Evolutionary conservation across 768 basidiomycete species (phyloP).

Genomic region (Lactarius psammicola): DNA sequence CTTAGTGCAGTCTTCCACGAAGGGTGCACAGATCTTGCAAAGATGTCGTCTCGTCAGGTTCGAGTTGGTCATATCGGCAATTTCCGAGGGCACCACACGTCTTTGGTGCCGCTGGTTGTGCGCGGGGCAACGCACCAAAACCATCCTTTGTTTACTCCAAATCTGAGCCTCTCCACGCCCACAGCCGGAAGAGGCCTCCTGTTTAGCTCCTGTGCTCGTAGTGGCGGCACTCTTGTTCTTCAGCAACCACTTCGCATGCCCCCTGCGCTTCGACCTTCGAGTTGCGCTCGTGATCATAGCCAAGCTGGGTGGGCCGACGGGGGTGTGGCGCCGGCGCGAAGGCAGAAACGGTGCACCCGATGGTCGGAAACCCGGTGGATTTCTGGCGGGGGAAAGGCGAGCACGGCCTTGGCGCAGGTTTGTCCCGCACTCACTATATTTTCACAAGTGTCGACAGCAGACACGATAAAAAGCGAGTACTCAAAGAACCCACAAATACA

Average conservation of each 20-base stretch:
- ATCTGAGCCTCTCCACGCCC: slow-evolving; percentile 57
- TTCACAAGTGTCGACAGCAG: background rate
- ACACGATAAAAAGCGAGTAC: background rate
- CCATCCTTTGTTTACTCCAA: slow-evolving; percentile 79
- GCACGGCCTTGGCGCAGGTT: slow-evolving; percentile 51
- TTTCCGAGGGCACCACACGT: background rate
- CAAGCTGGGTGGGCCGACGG: slow-evolving; percentile 61
- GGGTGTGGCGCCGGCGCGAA: background rate
- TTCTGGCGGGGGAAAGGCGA: slow-evolving; percentile 30
- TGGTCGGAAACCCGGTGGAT: slow-evolving; percentile 14
- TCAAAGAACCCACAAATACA: slow-evolving; percentile 67
- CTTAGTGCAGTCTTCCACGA: slow-evolving; percentile 63
- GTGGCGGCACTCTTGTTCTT: slow-evolving; percentile 39
- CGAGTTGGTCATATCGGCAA: background rate
- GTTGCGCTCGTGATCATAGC: slow-evolving; percentile 86
- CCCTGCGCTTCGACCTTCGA: slow-evolving; percentile 78
- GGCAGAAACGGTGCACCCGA: slow-evolving; percentile 24
- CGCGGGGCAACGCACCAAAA: slow-evolving; percentile 76
- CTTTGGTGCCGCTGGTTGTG: slow-evolving; percentile 48
- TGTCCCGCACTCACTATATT: too few relatives aligned
- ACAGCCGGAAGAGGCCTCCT: slow-evolving; percentile 39
- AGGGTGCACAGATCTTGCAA: slow-evolving; percentile 29
- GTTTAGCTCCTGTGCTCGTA: slow-evolving; percentile 33
- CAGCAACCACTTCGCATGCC: slow-evolving; percentile 56
- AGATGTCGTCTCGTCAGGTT: background rate